Percentiles rank a stretch among this genome's conserved stretches.
Conservation (phyloP, 805 yeast species). For the Debaryomyces prosopidis region DNA sequence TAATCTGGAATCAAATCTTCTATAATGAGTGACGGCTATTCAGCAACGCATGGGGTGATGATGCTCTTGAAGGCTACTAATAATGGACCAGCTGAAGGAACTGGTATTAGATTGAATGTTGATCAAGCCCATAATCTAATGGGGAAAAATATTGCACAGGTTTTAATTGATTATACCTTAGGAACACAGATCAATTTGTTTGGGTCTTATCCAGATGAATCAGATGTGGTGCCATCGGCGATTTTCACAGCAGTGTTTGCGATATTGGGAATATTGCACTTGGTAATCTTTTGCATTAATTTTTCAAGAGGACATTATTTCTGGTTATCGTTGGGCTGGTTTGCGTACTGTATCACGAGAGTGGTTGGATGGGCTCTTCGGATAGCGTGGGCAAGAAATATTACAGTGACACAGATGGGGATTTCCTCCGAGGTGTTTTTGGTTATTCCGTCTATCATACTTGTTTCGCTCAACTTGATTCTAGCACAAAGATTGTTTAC, state of each 20-base stretch:
- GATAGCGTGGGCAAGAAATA: constrained; percentile 55
- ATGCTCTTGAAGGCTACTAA: constrained; percentile 20
- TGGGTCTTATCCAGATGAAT: constrained; percentile 59
- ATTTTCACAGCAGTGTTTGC: constrained; percentile 55
- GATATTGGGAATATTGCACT: constrained; percentile 46
- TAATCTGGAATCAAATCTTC: too few species aligned
- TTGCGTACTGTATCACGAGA: constrained; percentile 50
- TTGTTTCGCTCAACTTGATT: constrained; percentile 59
- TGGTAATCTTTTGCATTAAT: constrained; percentile 50
- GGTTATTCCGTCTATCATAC: constrained; percentile 54
- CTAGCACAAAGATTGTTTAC: constrained; percentile 73
- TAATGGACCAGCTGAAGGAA: constrained; percentile 26
- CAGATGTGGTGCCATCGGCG: constrained; percentile 60
- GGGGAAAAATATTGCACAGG: constrained; percentile 40
- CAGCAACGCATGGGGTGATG: constrained; percentile 29
- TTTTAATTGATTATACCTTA: constrained; percentile 35
- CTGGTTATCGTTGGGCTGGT: constrained; percentile 52
- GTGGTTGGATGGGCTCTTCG: constrained; percentile 61
- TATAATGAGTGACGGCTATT: constrained; percentile 14
- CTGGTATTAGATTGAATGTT: constrained; percentile 22
- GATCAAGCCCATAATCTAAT: constrained; percentile 27
- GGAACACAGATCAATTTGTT: constrained; percentile 50
- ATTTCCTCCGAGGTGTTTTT: constrained; percentile 57
- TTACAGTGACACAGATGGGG: constrained; percentile 47
- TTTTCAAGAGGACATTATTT: constrained; percentile 59